Conservation (phyloP, 441 rosid species). For the Populus hybrid region DNA sequence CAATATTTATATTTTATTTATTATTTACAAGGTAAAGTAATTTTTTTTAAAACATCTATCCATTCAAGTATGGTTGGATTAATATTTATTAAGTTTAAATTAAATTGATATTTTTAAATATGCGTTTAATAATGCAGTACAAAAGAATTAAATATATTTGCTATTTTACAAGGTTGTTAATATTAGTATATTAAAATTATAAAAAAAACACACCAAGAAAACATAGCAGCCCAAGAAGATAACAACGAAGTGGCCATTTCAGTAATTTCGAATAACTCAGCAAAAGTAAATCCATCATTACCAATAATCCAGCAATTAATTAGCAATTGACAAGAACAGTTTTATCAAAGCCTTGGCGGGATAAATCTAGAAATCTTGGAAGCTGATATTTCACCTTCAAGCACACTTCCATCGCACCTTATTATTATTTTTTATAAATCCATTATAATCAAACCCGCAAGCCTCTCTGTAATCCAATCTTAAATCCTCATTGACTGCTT, state of each 20-base stretch:
- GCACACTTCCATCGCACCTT: slow-evolving; percentile 35
- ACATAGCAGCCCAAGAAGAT: neutral
- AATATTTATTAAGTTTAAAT: too few relatives aligned
- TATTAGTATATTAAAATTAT: too few relatives aligned
- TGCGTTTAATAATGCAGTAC: too few relatives aligned
- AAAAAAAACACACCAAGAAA: too few relatives aligned
- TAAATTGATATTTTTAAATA: too few relatives aligned
- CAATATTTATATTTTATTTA: too few relatives aligned
- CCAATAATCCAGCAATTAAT: neutral
- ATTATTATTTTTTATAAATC: neutral
- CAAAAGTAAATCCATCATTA: neutral
- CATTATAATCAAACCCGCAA: neutral
- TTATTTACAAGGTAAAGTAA: too few relatives aligned
- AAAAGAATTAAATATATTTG: too few relatives aligned
- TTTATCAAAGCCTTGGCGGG: neutral
- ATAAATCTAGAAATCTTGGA: neutral
- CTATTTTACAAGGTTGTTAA: too few relatives aligned
- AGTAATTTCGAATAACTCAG: slow-evolving; percentile 47
- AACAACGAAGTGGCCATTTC: slow-evolving; percentile 22
- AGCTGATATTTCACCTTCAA: slow-evolving; percentile 46
- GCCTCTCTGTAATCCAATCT: neutral
- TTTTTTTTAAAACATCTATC: too few relatives aligned
- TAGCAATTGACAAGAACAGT: neutral
- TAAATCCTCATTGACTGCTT: neutral
- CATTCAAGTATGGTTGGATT: too few relatives aligned